Evolutionary conservation across 73 alveolate species (phyloP), one percentile per base, ranked within the genome.

Genomic region (Paramecium bursaria): DNA sequence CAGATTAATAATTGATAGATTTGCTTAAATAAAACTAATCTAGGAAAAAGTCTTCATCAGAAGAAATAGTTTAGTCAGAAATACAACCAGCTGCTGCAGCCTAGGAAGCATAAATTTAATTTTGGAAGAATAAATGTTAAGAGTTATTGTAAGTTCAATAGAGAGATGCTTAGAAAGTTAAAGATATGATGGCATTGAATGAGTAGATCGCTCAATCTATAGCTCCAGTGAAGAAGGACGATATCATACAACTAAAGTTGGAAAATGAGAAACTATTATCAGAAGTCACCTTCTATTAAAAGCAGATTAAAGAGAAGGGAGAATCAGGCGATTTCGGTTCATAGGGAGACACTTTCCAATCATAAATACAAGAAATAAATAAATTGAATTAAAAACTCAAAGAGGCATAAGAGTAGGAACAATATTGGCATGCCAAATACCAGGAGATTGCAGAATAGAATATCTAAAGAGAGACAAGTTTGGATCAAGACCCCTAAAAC

Each of bases 211-310:
- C 39, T 35, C 9, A 42, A 67, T 39, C 19, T n/a, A n/a, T n/a
- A n/a, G n/a, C n/a, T n/a, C n/a, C n/a, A n/a, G n/a, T n/a, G n/a
- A n/a, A n/a, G n/a, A n/a, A n/a, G 21, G 82, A 67, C 6, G 14
- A 25, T 9, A 35, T 67, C 0, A 57, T 39, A 39, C 33, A 67
- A 39, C n/a, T 67, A 31, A 67, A 57, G 44, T 39, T 35, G 17
- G 82, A 67, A 42, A 67, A 67, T 42, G 14, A 67, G 21, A 35
- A 42, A 67, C 44, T 67, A 14, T 33, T 25, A 4, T 35, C 46
- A 7, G 82, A 67, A 35, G 55, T 67, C 17, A 67, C 82, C 15
- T 67, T 67, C 22, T 67, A 67, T 23, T 39, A 67, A 67, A 19
- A 67, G 60, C 33, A 47, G 44, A 26, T 67, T 1, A 25, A 10